phyloP scores from a whole-genome alignment of 257 asterid genomes.

The Solanum chilense region DNA sequence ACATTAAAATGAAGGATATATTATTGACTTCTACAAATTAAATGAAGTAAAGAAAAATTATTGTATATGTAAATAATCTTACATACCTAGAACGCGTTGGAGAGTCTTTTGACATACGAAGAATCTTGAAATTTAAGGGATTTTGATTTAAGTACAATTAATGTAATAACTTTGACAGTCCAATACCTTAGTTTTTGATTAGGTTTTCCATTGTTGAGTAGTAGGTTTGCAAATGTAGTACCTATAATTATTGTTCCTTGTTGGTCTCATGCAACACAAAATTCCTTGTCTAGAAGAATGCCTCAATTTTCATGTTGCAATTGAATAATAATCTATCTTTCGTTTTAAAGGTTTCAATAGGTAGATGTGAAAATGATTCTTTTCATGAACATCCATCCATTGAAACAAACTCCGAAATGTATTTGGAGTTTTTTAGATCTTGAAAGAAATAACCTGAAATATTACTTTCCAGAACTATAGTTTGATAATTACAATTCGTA shows the following conservation, averaged over 20 bases:
- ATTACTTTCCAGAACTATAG: too few species aligned
- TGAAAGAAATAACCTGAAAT: not conserved
- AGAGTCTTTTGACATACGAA: not conserved
- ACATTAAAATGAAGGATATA: not conserved
- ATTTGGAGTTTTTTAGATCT: not conserved
- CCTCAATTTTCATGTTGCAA: not conserved
- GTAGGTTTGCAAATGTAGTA: conserved; percentile 15
- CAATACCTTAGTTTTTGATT: not conserved
- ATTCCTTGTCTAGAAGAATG: conserved; percentile 17
- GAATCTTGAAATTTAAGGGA: conserved; percentile 11
- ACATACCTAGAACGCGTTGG: not conserved
- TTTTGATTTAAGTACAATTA: not conserved
- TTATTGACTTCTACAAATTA: too few species aligned
- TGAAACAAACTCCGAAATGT: not conserved
- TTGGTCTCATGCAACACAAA: not conserved
- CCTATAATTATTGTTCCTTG: not conserved
- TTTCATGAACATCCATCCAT: not conserved
- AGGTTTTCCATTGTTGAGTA: conserved; percentile 14
- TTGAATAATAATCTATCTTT: not conserved
- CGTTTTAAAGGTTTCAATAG: not conserved
- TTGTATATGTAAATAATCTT: too few species aligned
- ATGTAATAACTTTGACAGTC: not conserved
- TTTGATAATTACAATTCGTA: too few species aligned
- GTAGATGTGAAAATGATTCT: not conserved
- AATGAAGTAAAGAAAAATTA: too few species aligned